These are phyloP conservation scores for Phytophthora niederhauseri DNA, from an alignment of 352 stramenopile species.

Conservation along the genomic window DNA sequence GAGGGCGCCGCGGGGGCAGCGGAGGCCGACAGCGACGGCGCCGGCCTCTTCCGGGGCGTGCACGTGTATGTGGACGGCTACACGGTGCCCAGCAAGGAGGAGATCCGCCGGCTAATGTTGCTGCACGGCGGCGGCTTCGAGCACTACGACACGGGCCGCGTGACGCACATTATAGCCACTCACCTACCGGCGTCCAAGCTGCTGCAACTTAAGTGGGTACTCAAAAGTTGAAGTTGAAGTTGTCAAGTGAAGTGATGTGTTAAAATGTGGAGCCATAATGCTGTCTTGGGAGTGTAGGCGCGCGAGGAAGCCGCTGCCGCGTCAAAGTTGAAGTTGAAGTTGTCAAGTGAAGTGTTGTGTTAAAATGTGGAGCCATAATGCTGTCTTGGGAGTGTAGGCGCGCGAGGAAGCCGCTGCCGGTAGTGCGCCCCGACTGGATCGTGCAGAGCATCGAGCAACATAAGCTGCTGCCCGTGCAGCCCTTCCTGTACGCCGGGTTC, in stretches of 20 bases:
- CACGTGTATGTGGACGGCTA: constrained; percentile 91
- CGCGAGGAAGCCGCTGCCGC: constrained; percentile 57
- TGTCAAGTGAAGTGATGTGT: too few species aligned
- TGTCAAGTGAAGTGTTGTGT: not conserved
- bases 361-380: too few species aligned
- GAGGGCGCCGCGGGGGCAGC: constrained; percentile 9
- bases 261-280: not conserved
- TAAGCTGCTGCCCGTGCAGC: constrained; percentile 68
- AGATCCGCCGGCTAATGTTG: constrained; percentile 82
- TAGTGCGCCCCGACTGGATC: constrained; percentile 94
- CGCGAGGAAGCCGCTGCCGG: constrained; percentile 60
- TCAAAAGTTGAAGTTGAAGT: constrained; percentile 22
- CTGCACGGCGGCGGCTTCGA: constrained; percentile 86
- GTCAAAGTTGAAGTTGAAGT: not conserved
- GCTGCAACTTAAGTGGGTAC: constrained; percentile 78
- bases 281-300: constrained; percentile 44
- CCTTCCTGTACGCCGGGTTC: constrained; percentile 90
- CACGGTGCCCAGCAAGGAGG: constrained; percentile 83
- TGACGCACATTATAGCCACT: constrained; percentile 91
- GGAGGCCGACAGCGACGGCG: not conserved
- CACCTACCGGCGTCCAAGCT: constrained; percentile 87
- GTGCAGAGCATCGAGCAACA: constrained; percentile 84
- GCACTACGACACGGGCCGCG: constrained; percentile 84
- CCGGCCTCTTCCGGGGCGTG: constrained; percentile 69
- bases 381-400: constrained; percentile 42